These are phyloP conservation scores for Phialophora verrucosa DNA, from an alignment of 2,329 filamentous ascomycete species.

Conservation along the genomic window DNA sequence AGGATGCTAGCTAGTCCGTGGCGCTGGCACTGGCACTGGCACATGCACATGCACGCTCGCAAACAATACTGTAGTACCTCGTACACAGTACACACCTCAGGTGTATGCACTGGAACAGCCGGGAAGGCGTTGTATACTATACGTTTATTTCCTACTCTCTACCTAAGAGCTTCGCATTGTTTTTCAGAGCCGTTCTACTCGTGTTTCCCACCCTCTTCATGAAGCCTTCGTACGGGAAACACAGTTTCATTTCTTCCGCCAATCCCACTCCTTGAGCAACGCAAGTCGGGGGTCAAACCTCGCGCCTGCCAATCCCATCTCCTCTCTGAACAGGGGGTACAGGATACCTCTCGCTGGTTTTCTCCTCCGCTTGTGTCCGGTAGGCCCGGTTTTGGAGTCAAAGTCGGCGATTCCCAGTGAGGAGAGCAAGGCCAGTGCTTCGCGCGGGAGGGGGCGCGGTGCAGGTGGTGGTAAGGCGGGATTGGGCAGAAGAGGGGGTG, in stretches of 20 bases:
- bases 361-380: not conserved
- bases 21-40: too few relatives aligned
- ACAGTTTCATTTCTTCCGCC: conserved; percentile 21
- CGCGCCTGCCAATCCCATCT: conserved; percentile 27
- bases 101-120: too few relatives aligned
- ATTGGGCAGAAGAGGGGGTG: conserved; percentile 11
- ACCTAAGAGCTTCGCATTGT: not conserved
- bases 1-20: too few relatives aligned
- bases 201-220: not conserved
- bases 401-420: conserved; percentile 12
- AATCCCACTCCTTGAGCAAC: conserved; percentile 26
- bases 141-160: too few relatives aligned
- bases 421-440: conserved; percentile 18
- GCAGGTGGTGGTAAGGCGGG: conserved; percentile 4
- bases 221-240: not conserved
- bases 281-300: conserved; percentile 31
- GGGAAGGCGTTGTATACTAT: too few relatives aligned
- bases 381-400: not conserved
- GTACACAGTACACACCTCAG: too few relatives aligned
- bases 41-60: too few relatives aligned
- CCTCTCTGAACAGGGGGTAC: conserved; percentile 29
- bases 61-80: too few relatives aligned
- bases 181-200: not conserved
- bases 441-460: conserved; percentile 13
- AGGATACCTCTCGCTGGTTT: conserved; percentile 4